Percentiles rank a stretch among this genome's conserved stretches.
Evolutionary conservation across 2,329 filamentous ascomycete genomes (phyloP).

Genomic region (Madurella fahalii): DNA sequence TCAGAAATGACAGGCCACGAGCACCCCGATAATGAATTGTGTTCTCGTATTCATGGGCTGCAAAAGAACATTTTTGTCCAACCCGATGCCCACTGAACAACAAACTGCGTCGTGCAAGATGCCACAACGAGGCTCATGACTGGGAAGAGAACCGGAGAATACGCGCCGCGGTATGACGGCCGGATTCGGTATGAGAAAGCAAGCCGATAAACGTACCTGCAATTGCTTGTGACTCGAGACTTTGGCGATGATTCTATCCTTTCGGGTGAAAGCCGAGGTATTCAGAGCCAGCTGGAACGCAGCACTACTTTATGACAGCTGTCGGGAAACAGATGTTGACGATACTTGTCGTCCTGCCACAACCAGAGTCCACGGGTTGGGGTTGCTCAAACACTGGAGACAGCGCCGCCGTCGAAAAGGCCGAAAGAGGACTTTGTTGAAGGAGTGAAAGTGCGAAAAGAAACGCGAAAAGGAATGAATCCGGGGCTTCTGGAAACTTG

Average conservation of each 20-base stretch:
- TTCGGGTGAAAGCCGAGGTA: slow-evolving; percentile 14
- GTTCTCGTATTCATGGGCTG: neutral
- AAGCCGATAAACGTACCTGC: slow-evolving; percentile 6
- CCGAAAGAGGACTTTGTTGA: slow-evolving; percentile 11
- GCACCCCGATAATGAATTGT: neutral
- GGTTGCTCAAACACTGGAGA: slow-evolving; percentile 17
- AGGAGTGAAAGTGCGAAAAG: slow-evolving; percentile 22
- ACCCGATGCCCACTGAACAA: slow-evolving; percentile 6
- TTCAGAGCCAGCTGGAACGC: slow-evolving; percentile 28
- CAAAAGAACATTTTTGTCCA: neutral
- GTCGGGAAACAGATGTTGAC: slow-evolving; percentile 21
- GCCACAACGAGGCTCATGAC: neutral
- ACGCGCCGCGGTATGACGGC: too few relatives aligned
- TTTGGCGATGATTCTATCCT: slow-evolving; percentile 5
- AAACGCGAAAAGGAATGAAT: neutral
- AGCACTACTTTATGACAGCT: slow-evolving; percentile 28
- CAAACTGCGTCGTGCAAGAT: slow-evolving; percentile 8
- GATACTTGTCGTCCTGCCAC: slow-evolving; percentile 15
- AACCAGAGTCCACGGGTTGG: slow-evolving; percentile 19
- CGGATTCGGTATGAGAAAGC: neutral
- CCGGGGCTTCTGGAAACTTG: neutral
- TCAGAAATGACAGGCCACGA: neutral
- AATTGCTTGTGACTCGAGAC: neutral
- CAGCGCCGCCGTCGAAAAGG: slow-evolving; percentile 22
- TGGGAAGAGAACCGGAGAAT: too few relatives aligned